phyloP scores from a whole-genome alignment of 2,329 filamentous ascomycete species.

The Aspergillus sp. region DNA sequence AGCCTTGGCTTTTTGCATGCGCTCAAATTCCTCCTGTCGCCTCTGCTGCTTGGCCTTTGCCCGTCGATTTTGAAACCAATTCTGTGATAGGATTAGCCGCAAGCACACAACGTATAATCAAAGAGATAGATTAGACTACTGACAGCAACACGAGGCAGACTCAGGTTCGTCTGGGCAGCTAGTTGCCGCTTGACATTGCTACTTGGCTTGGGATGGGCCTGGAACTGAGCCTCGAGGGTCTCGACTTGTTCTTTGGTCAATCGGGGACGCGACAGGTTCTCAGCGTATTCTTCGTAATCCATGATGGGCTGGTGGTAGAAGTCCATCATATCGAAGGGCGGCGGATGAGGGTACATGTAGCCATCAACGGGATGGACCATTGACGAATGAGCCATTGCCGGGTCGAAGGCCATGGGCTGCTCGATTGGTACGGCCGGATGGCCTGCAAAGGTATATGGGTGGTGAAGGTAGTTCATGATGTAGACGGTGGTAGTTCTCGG shows the following conservation, averaged over 20 bases:
- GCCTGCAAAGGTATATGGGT: conserved; percentile 28
- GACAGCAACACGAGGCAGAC: conserved; percentile 43
- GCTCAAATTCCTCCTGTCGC: conserved; percentile 42
- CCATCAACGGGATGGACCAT: conserved; percentile 34
- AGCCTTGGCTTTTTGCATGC: conserved; percentile 33
- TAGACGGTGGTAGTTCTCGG: background rate
- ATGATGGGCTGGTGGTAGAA: conserved; percentile 34
- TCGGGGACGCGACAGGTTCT: conserved; percentile 41
- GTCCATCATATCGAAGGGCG: conserved; percentile 37
- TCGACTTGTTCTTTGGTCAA: conserved; percentile 47
- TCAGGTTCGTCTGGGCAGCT: conserved; percentile 42
- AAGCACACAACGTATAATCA: no score
- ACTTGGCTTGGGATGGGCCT: conserved; percentile 43
- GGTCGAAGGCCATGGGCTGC: conserved; percentile 29
- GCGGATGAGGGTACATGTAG: conserved; percentile 30
- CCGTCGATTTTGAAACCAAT: conserved; percentile 47
- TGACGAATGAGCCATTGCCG: conserved; percentile 28
- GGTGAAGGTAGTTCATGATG: conserved; percentile 34
- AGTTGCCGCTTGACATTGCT: conserved; percentile 44
- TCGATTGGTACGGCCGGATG: conserved; percentile 31
- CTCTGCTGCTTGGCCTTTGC: conserved; percentile 47
- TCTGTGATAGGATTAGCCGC: no score
- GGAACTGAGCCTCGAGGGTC: conserved; percentile 42
- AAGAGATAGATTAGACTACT: conserved; percentile 19
- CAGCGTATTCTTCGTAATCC: conserved; percentile 41